Conservation (phyloP, 176 grass and related monocot species). For the Hyparrhenia diplandra region DNA sequence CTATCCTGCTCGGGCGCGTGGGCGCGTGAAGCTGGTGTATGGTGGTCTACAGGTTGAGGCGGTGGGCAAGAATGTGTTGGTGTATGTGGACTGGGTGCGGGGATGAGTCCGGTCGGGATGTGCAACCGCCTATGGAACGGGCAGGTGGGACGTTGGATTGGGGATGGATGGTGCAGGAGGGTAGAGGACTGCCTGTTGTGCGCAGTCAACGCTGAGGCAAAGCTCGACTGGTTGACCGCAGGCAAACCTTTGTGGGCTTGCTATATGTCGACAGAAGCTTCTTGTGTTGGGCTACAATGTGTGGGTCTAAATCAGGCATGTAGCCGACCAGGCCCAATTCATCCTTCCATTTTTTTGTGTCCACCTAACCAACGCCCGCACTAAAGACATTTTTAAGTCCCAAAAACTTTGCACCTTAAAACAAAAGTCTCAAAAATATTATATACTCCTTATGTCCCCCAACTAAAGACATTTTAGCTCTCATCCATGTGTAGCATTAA, state of each 20-base stretch:
- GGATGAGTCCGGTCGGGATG: background rate
- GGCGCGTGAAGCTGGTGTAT: background rate
- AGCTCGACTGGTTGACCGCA: background rate
- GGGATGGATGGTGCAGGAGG: background rate
- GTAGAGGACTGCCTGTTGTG: background rate
- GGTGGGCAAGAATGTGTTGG: background rate
- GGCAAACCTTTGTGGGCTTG: background rate
- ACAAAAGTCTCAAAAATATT: no score
- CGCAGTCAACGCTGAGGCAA: background rate
- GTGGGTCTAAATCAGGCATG: background rate
- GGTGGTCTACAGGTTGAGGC: background rate
- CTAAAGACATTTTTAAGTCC: no score
- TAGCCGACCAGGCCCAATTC: no score
- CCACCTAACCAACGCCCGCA: no score
- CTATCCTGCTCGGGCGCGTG: background rate
- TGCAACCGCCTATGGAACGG: background rate
- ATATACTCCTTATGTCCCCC: no score
- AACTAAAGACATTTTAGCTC: no score
- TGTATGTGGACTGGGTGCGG: background rate
- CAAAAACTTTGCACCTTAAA: no score
- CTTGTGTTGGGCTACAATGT: background rate
- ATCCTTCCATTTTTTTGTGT: no score
- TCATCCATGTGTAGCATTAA: no score
- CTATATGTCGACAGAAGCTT: background rate
- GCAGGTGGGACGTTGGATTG: conserved; percentile 9